Percentiles rank a stretch among this genome's conserved stretches.
Conservation (phyloP, 169 alveolate species). For the Babesia bovis region DNA sequence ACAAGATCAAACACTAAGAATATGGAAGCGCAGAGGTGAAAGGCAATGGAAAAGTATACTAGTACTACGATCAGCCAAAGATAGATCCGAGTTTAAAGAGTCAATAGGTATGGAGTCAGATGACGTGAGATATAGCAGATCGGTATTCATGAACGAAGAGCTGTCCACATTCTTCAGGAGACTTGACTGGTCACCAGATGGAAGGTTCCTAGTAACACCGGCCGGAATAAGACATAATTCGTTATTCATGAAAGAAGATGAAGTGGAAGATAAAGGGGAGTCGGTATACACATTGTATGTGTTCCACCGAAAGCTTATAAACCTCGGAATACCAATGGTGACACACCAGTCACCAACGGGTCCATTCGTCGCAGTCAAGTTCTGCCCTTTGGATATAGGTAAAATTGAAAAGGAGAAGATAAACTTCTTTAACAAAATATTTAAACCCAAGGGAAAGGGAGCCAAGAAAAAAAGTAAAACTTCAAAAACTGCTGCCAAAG, state of each 20-base stretch:
- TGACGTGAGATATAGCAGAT: conserved; percentile 49
- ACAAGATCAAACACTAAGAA: conserved; percentile 80
- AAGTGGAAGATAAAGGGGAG: conserved; percentile 2
- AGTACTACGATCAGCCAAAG: conserved; percentile 37
- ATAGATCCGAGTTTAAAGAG: conserved; percentile 61
- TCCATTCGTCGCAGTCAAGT: conserved; percentile 63
- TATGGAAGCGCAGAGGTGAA: conserved; percentile 75
- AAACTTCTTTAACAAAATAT: conserved; percentile 46
- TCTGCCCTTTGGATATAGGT: conserved; percentile 51
- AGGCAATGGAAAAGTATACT: conserved; percentile 74
- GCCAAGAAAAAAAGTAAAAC: conserved; percentile 4
- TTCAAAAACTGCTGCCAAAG: not conserved
- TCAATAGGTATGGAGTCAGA: conserved; percentile 37
- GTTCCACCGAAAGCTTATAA: conserved; percentile 57
- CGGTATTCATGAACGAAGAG: conserved; percentile 81
- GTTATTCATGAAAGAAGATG: conserved; percentile 9
- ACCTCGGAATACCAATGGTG: conserved; percentile 64
- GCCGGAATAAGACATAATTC: conserved; percentile 79
- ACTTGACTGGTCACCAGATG: conserved; percentile 89
- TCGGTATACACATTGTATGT: conserved; percentile 53
- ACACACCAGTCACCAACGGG: conserved; percentile 71
- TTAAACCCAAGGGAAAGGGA: conserved; percentile 11
- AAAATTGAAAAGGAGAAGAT: conserved; percentile 39
- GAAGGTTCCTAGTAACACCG: conserved; percentile 84
- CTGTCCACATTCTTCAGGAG: conserved; percentile 86